phyloP scores from a whole-genome alignment of 805 yeast genomes.

The Candida hispaniensis region DNA sequence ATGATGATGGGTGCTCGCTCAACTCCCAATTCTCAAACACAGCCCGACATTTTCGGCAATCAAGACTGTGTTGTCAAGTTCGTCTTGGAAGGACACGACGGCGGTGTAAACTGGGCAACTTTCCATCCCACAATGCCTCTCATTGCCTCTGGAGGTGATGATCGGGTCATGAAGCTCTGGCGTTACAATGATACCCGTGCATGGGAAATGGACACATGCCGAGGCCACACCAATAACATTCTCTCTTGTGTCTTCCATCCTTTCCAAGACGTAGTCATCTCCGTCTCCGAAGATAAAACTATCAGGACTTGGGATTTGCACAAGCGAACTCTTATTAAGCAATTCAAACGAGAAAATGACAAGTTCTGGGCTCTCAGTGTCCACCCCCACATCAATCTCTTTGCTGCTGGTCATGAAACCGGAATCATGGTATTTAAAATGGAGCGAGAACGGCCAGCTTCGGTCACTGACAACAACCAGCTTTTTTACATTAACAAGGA shows the following conservation, averaged over 20 bases:
- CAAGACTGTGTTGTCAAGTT: slow-evolving; percentile 91
- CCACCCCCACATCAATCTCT: slow-evolving; percentile 83
- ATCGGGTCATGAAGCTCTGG: slow-evolving; percentile 91
- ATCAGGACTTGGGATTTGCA: slow-evolving; percentile 95
- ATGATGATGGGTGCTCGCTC: slow-evolving; percentile 32
- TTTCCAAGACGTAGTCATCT: slow-evolving; percentile 77
- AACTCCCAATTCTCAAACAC: slow-evolving; percentile 39
- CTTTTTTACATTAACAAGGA: slow-evolving; percentile 70
- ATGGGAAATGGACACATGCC: slow-evolving; percentile 97
- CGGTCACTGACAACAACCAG: slow-evolving; percentile 57
- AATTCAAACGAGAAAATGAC: slow-evolving; percentile 86
- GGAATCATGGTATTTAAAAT: slow-evolving; percentile 98
- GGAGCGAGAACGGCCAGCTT: slow-evolving; percentile 97
- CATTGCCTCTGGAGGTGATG: slow-evolving; percentile 94
- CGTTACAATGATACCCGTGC: slow-evolving; percentile 96
- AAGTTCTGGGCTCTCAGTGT: slow-evolving; percentile 87
- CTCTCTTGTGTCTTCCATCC: slow-evolving; percentile 88
- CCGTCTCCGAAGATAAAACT: slow-evolving; percentile 94
- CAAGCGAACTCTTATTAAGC: slow-evolving; percentile 85
- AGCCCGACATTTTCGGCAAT: slow-evolving; percentile 89
- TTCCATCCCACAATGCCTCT: slow-evolving; percentile 95
- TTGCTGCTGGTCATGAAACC: slow-evolving; percentile 93
- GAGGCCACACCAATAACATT: slow-evolving; percentile 95
- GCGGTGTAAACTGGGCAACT: slow-evolving; percentile 97
- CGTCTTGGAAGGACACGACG: slow-evolving; percentile 94